Base-by-base conservation (phyloP, 2,329 filamentous ascomycete species). In the Epicoccum nigrum region DNA sequence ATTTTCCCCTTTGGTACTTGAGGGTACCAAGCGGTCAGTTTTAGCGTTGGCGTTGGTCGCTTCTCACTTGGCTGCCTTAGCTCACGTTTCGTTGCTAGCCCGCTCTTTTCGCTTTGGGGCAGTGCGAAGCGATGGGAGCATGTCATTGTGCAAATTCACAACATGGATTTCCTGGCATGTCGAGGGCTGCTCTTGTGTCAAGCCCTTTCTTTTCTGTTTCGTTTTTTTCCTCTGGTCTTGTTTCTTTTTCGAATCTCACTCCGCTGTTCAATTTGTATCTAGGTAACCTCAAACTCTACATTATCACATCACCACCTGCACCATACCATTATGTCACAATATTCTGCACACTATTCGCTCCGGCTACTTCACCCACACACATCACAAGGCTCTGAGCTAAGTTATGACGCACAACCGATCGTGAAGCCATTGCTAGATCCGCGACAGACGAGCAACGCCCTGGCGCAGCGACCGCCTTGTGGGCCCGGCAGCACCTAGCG, bases 21-120 rank as follows among this genome's bases (percentile, higher is more conserved):
- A 38, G 20, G 23, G 35, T 40, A 40, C 51, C 45, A 15, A 41
- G 32, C 40, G 28, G 34, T 54, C 50, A 27, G 17, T 25, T 21
- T 48, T 54, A 54, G 51, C 51, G 51, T 48, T 54, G 51, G 45
- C 40, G 51, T 40, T 54, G 34, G 51, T 54, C 40, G 40, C n/a
- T 33, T 43, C 37, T 33, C 9, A 33, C 16, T 46, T 20, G 15
- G 39, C 32, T 32, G 33, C 40, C 11, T 7, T 52, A 52, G 49
- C 39, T 33, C 38, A 19, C 19, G 16, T 39, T 17, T 25, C 31
- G 39, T 40, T n/a, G 39, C 39, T 47, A 33, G 43, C 49, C 17
- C 25, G 28, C 47, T 21, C 31, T 25, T 27, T 33, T 21, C 32
- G 25, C 21, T 27, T 27, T 17, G 9, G 40, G 43, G 43, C 25